Conservation (phyloP, 1,139 yeast species). For the Blastobotrys elegans region DNA sequence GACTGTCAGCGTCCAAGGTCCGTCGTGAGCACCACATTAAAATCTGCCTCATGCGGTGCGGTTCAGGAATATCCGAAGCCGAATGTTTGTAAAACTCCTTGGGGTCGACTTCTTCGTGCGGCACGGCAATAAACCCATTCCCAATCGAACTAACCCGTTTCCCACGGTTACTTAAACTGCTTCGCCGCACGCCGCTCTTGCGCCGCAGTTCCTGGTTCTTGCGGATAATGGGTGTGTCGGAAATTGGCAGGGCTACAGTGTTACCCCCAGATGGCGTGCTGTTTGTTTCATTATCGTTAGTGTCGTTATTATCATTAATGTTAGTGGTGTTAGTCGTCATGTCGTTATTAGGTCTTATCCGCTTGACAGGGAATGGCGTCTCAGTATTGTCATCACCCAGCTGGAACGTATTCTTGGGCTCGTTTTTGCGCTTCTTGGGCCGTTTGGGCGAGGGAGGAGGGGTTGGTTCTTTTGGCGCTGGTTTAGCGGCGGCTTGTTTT, state of each 20-base stretch:
- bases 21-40: slow-evolving; percentile 65
- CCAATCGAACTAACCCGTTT: slow-evolving; percentile 72
- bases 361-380: slow-evolving; percentile 10
- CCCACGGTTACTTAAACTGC: slow-evolving; percentile 46
- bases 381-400: neutral
- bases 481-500: neutral
- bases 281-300: slow-evolving; percentile 11
- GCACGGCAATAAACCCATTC: slow-evolving; percentile 63
- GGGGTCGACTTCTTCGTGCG: slow-evolving; percentile 58
- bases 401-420: slow-evolving; percentile 3
- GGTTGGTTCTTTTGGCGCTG: slow-evolving; percentile 8
- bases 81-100: slow-evolving; percentile 58
- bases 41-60: slow-evolving; percentile 66
- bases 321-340: neutral
- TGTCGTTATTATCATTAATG: slow-evolving; percentile 9
- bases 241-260: slow-evolving; percentile 35
- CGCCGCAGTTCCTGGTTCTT: slow-evolving; percentile 36
- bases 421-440: slow-evolving; percentile 1
- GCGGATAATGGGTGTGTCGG: slow-evolving; percentile 41
- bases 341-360: slow-evolving; percentile 4
- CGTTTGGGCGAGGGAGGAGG: slow-evolving; percentile 11
- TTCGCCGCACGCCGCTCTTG: slow-evolving; percentile 27
- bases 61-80: slow-evolving; percentile 60
- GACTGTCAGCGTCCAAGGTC: slow-evolving; percentile 35
- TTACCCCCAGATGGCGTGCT: slow-evolving; percentile 13